Evolutionary conservation across 805 yeast genomes (phyloP).

Genomic region (Torulaspora delbrueckii): DNA sequence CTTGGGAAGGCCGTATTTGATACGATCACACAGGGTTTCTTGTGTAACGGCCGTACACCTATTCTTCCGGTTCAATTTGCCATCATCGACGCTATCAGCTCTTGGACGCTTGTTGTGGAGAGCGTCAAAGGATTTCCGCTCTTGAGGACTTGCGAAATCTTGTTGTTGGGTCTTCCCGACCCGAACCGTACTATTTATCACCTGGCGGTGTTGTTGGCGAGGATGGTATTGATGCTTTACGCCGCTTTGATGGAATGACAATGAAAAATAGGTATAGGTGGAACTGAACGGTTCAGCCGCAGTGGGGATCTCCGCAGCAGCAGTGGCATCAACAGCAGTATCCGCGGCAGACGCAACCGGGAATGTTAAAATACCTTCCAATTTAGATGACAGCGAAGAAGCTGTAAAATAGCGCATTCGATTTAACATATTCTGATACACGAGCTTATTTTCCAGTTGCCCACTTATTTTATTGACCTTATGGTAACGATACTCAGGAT

Average conservation of each 20-base stretch:
- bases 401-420: conserved; percentile 12
- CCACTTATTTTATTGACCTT: conserved; percentile 12
- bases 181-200: conserved; percentile 1
- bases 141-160: conserved; percentile 1
- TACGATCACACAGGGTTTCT: conserved; percentile 6
- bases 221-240: conserved; percentile 1
- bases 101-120: conserved; percentile 2
- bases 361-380: conserved; percentile 7
- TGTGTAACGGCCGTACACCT: conserved; percentile 3
- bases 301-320: conserved; percentile 4
- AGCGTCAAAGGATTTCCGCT: not conserved
- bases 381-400: conserved; percentile 5
- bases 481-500: conserved; percentile 17
- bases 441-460: conserved; percentile 12
- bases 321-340: conserved; percentile 5
- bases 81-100: not conserved
- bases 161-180: conserved; percentile 2
- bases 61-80: conserved; percentile 1
- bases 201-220: conserved; percentile 4
- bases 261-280: conserved; percentile 6
- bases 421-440: conserved; percentile 11
- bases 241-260: conserved; percentile 1
- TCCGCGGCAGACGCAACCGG: conserved; percentile 8
- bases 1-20: conserved; percentile 3
- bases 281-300: conserved; percentile 6